These are phyloP conservation scores for Vanilla planifolia DNA, from an alignment of 106 monocot genomes.

Conservation along the genomic window DNA sequence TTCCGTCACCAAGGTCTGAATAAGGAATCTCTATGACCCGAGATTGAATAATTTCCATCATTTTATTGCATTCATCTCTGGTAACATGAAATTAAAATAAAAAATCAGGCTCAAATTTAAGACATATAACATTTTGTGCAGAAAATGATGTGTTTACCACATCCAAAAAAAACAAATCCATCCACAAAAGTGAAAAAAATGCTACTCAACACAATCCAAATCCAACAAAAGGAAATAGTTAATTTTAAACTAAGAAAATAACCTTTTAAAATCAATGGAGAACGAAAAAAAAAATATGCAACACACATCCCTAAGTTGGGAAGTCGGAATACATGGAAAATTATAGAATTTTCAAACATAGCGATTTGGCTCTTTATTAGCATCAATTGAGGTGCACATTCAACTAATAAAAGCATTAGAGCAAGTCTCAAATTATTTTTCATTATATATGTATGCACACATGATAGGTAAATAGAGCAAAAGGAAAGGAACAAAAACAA, in stretches of 20 bases:
- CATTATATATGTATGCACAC: not conserved
- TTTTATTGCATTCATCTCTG: constrained; percentile 68
- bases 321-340: not conserved
- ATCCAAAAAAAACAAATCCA: constrained; percentile 1
- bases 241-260: not conserved
- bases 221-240: not conserved
- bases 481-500: not conserved
- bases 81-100: not conserved
- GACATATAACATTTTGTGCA: not conserved
- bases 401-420: not conserved
- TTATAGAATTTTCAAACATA: not conserved
- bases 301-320: not conserved
- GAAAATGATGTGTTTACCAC: not conserved
- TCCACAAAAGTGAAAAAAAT: not conserved
- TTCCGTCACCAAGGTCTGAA: constrained; percentile 12
- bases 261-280: not conserved
- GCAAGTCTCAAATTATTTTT: not conserved
- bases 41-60: constrained; percentile 65
- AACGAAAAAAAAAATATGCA: no score
- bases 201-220: not conserved
- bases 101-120: not conserved
- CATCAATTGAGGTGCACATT: not conserved
- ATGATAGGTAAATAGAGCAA: not conserved
- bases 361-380: no score
- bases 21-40: constrained; percentile 38